Percentiles rank a stretch among this genome's conserved stretches.
Evolutionary conservation across 768 basidiomycete genomes (phyloP).

Genomic region (Lactifluus volemus): DNA sequence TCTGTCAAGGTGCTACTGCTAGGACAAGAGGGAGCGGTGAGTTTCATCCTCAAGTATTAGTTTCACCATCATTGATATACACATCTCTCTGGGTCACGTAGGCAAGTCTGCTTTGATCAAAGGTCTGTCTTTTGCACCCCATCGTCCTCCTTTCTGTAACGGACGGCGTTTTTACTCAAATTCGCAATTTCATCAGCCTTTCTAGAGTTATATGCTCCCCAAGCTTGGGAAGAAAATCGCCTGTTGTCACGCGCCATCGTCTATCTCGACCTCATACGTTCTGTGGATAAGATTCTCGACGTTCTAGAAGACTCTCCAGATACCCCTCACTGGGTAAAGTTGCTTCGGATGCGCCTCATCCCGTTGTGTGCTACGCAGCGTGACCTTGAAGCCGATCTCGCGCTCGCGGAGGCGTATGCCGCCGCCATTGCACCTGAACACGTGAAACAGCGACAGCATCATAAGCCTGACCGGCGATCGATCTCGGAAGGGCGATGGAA

Average conservation of each 20-base stretch:
- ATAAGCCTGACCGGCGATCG: conserved; percentile 1
- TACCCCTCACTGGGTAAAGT: not conserved
- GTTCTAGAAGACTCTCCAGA: conserved; percentile 23
- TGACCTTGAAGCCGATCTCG: not conserved
- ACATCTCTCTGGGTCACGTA: not conserved
- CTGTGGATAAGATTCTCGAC: conserved; percentile 33
- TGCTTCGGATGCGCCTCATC: conserved; percentile 16
- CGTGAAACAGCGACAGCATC: conserved; percentile 7
- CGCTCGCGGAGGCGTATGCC: conserved; percentile 1
- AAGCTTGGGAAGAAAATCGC: conserved; percentile 50
- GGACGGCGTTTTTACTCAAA: not conserved
- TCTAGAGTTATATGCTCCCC: not conserved
- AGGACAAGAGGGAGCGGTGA: conserved; percentile 12
- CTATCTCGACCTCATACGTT: conserved; percentile 46
- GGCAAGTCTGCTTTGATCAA: not conserved
- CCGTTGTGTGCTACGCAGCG: conserved; percentile 27
- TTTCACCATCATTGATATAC: too few relatives aligned
- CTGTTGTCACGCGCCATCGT: conserved; percentile 69
- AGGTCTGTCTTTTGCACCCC: not conserved
- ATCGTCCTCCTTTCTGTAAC: not conserved
- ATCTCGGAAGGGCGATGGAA: conserved; percentile 44
- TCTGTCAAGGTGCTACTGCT: conserved; percentile 22
- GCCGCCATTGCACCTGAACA: conserved; percentile 21
- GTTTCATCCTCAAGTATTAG: not conserved
- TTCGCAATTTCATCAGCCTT: not conserved